These are phyloP conservation scores for Pyropia haitanensis DNA, from an alignment of 23 red algal genomes.

Conservation along the genomic window DNA sequence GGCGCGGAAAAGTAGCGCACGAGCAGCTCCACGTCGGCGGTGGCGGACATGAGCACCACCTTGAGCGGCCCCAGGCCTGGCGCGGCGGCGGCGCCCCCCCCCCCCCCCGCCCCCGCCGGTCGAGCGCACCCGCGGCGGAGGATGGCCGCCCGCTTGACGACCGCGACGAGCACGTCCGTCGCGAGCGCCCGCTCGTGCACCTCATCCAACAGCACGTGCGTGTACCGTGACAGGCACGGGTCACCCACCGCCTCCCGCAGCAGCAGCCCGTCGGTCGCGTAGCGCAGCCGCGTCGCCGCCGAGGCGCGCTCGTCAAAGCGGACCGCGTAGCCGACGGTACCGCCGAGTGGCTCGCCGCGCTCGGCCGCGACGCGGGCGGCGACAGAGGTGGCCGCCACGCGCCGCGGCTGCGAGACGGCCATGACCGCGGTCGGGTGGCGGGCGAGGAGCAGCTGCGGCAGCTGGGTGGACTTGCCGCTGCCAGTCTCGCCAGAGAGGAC, in stretches of 20 bases:
- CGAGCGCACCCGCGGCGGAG: conserved; percentile 10
- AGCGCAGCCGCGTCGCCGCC: conserved; percentile 52
- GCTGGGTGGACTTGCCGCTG: conserved; percentile 81
- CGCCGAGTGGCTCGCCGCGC: conserved; percentile 35
- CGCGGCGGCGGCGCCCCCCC: not conserved
- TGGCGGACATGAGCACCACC: conserved; percentile 89
- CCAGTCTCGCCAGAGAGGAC: conserved; percentile 76
- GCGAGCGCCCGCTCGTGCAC: conserved; percentile 86
- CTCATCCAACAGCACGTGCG: conserved; percentile 81
- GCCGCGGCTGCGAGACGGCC: conserved; percentile 77
- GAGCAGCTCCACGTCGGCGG: conserved; percentile 53
- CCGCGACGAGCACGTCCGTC: conserved; percentile 81
- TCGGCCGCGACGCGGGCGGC: conserved; percentile 78
- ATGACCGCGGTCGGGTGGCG: conserved; percentile 27
- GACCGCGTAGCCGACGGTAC: conserved; percentile 78
- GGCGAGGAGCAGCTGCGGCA: conserved; percentile 73
- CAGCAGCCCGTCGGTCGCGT: conserved; percentile 83
- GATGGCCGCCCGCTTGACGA: conserved; percentile 40
- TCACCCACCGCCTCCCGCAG: conserved; percentile 62
- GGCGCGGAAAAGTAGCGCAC: conserved; percentile 28
- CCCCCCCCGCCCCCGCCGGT: not conserved
- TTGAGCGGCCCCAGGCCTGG: conserved; percentile 14
- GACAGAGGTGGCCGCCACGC: conserved; percentile 77
- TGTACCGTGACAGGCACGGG: conserved; percentile 34
- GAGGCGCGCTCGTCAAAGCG: conserved; percentile 72